A percentile compares a stretch with the other conserved stretches of the same genome.
These are phyloP conservation scores for Parastagonospora avenae DNA, from an alignment of 2,329 filamentous ascomycete species.

Conservation along the genomic window DNA sequence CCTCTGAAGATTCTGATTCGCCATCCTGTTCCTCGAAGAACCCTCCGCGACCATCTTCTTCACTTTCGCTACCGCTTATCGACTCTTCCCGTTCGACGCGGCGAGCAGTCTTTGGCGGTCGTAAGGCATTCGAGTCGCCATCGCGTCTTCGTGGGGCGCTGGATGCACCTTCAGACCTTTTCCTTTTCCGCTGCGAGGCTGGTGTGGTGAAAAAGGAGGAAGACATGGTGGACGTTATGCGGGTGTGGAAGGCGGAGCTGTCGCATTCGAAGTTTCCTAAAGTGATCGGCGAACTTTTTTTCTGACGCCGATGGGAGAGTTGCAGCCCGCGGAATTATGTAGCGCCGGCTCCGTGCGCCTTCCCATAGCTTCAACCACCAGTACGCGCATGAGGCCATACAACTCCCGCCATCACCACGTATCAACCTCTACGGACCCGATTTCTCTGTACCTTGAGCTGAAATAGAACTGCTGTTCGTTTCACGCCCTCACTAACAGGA, in stretches of 20 bases:
- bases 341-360: conserved; percentile 8
- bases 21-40: conserved; percentile 45
- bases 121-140: conserved; percentile 50
- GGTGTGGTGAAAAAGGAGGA: conserved; percentile 96
- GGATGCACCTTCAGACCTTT: conserved; percentile 62
- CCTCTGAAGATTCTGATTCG: conserved; percentile 65
- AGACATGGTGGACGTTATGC: conserved; percentile 56
- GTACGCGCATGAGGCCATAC: conserved; percentile 20
- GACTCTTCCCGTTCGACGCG: conserved; percentile 70
- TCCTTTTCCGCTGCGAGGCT: conserved; percentile 87
- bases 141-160: conserved; percentile 66
- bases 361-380: conserved; percentile 26
- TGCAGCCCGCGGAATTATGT: too few relatives aligned
- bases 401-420: conserved; percentile 6
- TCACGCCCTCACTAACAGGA: neutral
- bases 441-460: neutral
- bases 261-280: conserved; percentile 15
- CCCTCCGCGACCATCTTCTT: conserved; percentile 63
- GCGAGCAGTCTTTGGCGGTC: conserved; percentile 50
- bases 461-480: neutral
- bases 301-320: conserved; percentile 26
- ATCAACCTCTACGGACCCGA: neutral
- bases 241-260: conserved; percentile 10
- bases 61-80: conserved; percentile 81
- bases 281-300: conserved; percentile 38